Evolutionary conservation across 345 rosid genomes (phyloP).

Genomic region (Cardiospermum halicacabum): DNA sequence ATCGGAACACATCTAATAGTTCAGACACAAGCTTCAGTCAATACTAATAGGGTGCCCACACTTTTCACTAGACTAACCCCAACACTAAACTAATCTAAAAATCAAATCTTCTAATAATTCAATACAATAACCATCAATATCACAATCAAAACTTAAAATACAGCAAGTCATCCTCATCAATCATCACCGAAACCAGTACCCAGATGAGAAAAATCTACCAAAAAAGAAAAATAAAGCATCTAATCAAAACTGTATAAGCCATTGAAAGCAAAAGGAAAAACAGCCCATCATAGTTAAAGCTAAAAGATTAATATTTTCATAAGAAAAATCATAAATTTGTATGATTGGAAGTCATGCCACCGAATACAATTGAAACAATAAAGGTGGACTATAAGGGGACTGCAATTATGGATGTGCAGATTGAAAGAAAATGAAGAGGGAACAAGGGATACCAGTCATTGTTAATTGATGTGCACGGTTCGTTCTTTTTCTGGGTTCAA

Average conservation of each 20-base stretch:
- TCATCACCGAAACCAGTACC: not conserved
- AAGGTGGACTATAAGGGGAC: not conserved
- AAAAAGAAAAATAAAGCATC: not conserved
- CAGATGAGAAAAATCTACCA: not conserved
- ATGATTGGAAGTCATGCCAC: not conserved
- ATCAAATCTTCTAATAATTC: not conserved
- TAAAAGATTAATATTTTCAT: not conserved
- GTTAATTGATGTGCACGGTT: not conserved
- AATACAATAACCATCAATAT: not conserved
- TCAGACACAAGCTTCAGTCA: not conserved
- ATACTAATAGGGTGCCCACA: not conserved
- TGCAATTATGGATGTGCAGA: not conserved
- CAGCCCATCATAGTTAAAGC: not conserved
- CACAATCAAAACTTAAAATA: not conserved
- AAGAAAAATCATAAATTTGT: not conserved
- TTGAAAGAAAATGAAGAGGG: not conserved
- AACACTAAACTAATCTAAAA: not conserved
- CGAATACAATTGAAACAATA: not conserved
- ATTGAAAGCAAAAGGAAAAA: not conserved
- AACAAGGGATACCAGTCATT: slow-evolving; percentile 14
- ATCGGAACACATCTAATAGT: not conserved
- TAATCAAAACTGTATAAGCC: not conserved
- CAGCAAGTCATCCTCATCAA: not conserved
- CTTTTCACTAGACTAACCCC: not conserved
- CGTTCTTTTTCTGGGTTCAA: not conserved